Base-by-base conservation (phyloP, 371 early-diverging fungal genomes). In the Mortierella sp. region DNA sequence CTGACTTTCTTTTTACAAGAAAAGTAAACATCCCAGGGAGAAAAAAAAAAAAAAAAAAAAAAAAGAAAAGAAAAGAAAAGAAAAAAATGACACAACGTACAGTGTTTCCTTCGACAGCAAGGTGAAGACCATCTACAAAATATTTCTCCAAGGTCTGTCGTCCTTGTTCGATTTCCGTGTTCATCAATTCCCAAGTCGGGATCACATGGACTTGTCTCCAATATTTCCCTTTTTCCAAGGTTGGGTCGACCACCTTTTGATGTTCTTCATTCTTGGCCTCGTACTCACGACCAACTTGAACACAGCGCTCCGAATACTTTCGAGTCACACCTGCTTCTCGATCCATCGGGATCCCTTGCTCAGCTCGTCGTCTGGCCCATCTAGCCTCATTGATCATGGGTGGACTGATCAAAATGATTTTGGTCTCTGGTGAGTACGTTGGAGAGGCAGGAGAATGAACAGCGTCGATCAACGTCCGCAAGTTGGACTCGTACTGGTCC, bases 371-470 rank as follows among this genome's bases (percentile, higher is more conserved):
- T 44, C 76, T 74, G 1, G 63, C 74, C 89, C 91, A 92, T n/a
- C 80, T 79, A 0, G 46, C 63, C 63, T 90, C 90, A 58, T 91
- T 87, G 15, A 94, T 23, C 0, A 93, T 89, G 12, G 95, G 94
- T 15, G 94, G 95, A 2, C 94, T 90, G 50, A 96, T 87, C 28
- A 95, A 62, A 11, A 96, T 74, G 12, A 96, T 59, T 25, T 83
- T 79, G 7, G 90, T 73, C 7, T 81, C 74, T 0, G 93, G 91
- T 15, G 88, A 84, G 52, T 88, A 87, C 25, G 77, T 79, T 0
- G 83, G 72, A 0, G 92, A 91, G 0, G 73, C 59, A 0, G 91
- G 86, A 18, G 79, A 52, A 29, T 74, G 85, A 14, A 94, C 66
- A 46, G 82, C 57, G 1, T 71, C 67, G 26, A 94, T 80, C 74